Base-by-base conservation (phyloP, 352 stramenopile genomes). In the Phytophthora constricta region DNA sequence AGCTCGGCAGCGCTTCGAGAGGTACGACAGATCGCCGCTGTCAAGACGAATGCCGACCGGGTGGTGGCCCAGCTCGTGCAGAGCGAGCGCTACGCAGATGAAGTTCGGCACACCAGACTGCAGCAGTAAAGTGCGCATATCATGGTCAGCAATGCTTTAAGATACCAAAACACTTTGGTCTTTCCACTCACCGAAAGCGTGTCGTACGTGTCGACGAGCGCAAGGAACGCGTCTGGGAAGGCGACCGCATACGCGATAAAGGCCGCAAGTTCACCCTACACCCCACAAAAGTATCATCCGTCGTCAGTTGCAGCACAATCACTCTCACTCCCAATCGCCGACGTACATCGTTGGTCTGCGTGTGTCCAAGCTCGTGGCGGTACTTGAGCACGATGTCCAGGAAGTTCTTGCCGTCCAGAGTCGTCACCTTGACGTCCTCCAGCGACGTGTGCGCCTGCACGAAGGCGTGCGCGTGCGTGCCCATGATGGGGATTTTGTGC, bases 151-250 rank as follows among this genome's bases (percentile, higher is more conserved):
- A 63, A 58, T 46, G 27, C 3, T 5, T 45, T 3, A 67, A 20
- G 17, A 45, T 14, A 50, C 10, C 16, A 3, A 31, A 22, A 48
- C 26, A 31, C 19, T 51, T 1, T 16, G 27, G 20, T 4, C 1
- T 13, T 7, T n/a, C 14, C 37, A 77, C 80, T 33, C 65, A 95
- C 85, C 75, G 77, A 83, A 14, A 99, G 79, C 47, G 97, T 99
- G 68, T 99, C 97, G 77, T 99, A 99, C 0, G 98, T 99, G 74
- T 99, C 98, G 26, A 99, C 92, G 3, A 99, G 87, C 56, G 96
- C 98, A 14, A 99, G 58, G 74, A 99, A 99, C 5, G 69, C 71
- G 48, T 98, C 79, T 1, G 98, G 98, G 80, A 99, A 99, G n/a
- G 97, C 94, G 25, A 95, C 77, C 14, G 97, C 98, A 65, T 99